Base-by-base conservation (phyloP, 768 basidiomycete genomes). In the Podaxis carcinomalis region DNA sequence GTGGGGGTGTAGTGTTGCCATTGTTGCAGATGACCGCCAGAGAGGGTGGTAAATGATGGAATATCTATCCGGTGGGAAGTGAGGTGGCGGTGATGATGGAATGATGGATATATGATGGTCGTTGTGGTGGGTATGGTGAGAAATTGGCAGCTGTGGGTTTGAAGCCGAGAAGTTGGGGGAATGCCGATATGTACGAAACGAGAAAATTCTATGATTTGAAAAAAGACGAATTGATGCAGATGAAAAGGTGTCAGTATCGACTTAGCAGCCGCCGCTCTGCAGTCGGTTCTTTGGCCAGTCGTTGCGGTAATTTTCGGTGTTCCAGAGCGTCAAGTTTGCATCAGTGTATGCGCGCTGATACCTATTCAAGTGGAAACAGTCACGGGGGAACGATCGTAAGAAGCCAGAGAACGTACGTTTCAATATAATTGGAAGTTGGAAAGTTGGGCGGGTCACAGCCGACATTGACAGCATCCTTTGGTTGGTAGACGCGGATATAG, bases 401-500 rank as follows among this genome's bases (percentile, higher is more conserved):
- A 50, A 52, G 44, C 36, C 36, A 37, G 27, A 56, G 42, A 32
- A 79, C 80, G 69, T 70, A 89, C 86, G 80, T 76, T 19, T 87
- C 68, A 66, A 95, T 96, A 70, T 96, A 96, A 0, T 80, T 73
- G 10, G 77, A 70, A 0, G 95, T 97, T 0, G 95, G 93, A 71
- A 81, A 87, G 13, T 83, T 80, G 9, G 72, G 66, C 4, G 93
- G 92, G 67, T 93, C 89, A 63, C 88, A 90, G 0, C 87, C 85
- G 54, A 87, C 74, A 65, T 85, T 85, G 39, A 76, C 69, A 4
- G 74, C 67, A 62, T 80, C 73, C 51, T 74, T 68, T 11, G 76
- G 76, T 63, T 88, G 87, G 65, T 88, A 89, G 5, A 96, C 89
- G 1, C 94, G 83, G 59, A 95, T 85, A 61, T 86, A 95, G 68